Evolutionary conservation across 1,139 yeast species (phyloP).

Genomic region (Pichia sp.): DNA sequence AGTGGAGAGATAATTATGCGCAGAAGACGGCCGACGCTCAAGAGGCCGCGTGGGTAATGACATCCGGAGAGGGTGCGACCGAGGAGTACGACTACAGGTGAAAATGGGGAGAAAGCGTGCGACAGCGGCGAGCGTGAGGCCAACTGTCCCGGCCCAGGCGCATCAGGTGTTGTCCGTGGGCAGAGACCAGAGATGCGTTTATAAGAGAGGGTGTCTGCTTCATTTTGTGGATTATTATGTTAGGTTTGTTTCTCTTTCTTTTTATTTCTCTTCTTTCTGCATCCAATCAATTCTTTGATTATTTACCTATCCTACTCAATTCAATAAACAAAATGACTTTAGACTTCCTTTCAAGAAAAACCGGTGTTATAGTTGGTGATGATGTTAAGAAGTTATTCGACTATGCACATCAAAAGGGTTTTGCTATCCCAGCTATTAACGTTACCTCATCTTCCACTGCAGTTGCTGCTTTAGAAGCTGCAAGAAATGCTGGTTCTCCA

Average conservation of each 20-base stretch:
- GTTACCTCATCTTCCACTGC: slow-evolving; percentile 97
- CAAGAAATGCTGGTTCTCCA: slow-evolving; percentile 93
- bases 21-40: not conserved
- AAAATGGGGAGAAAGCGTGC: too few relatives aligned
- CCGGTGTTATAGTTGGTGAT: slow-evolving; percentile 99
- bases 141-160: too few relatives aligned
- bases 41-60: not conserved
- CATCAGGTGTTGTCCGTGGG: not conserved
- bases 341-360: slow-evolving; percentile 65
- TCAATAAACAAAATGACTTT: slow-evolving; percentile 21
- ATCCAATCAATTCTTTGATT: not conserved
- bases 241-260: not conserved
- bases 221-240: not conserved
- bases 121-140: too few relatives aligned
- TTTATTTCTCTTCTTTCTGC: not conserved
- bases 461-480: slow-evolving; percentile 96
- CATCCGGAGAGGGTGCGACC: not conserved
- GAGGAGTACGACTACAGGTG: too few relatives aligned
- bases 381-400: slow-evolving; percentile 89
- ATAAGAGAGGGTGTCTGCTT: not conserved
- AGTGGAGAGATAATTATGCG: not conserved
- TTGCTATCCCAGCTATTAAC: slow-evolving; percentile 98
- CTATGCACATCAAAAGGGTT: slow-evolving; percentile 88
- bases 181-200: too few relatives aligned
- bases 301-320: slow-evolving; percentile 2